Evolutionary conservation across 139 green algal genomes (phyloP), one percentile per base, ranked within the genome.

Genomic region (Nannochloris sp.): DNA sequence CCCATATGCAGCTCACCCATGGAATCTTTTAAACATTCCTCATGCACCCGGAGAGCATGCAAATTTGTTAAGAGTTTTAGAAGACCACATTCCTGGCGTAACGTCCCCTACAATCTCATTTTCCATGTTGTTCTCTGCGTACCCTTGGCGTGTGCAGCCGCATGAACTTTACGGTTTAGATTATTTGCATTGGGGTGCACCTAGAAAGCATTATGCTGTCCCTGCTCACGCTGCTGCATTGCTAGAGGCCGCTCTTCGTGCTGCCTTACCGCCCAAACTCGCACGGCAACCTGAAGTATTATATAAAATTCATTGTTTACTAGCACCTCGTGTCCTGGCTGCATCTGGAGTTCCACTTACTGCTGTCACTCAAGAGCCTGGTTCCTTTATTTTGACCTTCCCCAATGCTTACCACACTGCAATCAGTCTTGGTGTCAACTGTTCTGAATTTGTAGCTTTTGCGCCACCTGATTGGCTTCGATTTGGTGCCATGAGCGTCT

Each of bases 101-200:
- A 12, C 27, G 13, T 35, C 30, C 29, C 29, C 3, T 9, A 23
- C 23, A 12, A 32, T 97, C 67, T 89, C 92, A 39, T 67, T 95
- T 36, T 87, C 85, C 62, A 90, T 86, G 78, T 72, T 81, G 63
- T 87, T 92, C 67, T 85, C 74, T 32, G 76, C 81, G 39, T 90
- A 87, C 61, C 85, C 81, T 70, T 96, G 90, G 91, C 88, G 90
- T 64, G 82, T 88, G 13, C 89, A 97, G 72, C 84, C 93, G 56
- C 90, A 97, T 76, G 77, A 85, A 68, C 82, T 98, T 31, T 97
- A 96, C 79, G 90, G 76, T 44, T 76, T 96, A 59, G 96, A 91
- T 70, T 97, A 97, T 78, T 70, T 90, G 35, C 90, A 97, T 79
- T 87, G 68, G 63, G 79, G 85, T 25, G 76, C 67, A 9, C 62